Conservation (phyloP, 345 rosid species). For the Leavenworthia alabamica region DNA sequence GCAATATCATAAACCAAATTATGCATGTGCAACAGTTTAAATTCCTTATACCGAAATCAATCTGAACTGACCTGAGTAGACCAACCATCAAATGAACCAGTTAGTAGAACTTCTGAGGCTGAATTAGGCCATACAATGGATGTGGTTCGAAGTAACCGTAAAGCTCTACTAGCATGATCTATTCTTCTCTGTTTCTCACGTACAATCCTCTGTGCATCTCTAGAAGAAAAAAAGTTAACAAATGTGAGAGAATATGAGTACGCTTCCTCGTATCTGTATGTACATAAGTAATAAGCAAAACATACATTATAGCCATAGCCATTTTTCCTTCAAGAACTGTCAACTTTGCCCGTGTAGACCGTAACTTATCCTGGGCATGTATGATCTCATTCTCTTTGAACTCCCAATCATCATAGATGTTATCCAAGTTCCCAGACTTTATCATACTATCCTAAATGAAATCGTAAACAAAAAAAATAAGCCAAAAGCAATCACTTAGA, state of each 20-base stretch:
- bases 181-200: conserved; percentile 69
- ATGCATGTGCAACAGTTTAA: background rate
- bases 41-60: background rate
- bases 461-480: conserved; percentile 12
- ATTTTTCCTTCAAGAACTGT: conserved; percentile 87
- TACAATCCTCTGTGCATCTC: conserved; percentile 64
- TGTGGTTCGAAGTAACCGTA: conserved; percentile 53
- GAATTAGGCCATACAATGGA: conserved; percentile 81
- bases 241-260: background rate
- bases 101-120: conserved; percentile 72
- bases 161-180: conserved; percentile 58
- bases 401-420: conserved; percentile 79
- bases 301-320: conserved; percentile 71
- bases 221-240: conserved; percentile 23
- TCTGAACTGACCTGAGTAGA: conserved; percentile 62
- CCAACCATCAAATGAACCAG: conserved; percentile 97
- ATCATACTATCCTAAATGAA: conserved; percentile 19
- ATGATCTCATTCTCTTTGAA: conserved; percentile 75
- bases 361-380: conserved; percentile 55
- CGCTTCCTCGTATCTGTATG: background rate
- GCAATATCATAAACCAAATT: conserved; percentile 13
- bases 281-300: background rate
- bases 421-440: conserved; percentile 33
- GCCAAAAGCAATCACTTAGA: conserved; percentile 4
- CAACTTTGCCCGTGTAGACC: conserved; percentile 75